Evolutionary conservation across 2,329 filamentous ascomycete species (phyloP).

Genomic region (Ophiostoma himal-ulmi): DNA sequence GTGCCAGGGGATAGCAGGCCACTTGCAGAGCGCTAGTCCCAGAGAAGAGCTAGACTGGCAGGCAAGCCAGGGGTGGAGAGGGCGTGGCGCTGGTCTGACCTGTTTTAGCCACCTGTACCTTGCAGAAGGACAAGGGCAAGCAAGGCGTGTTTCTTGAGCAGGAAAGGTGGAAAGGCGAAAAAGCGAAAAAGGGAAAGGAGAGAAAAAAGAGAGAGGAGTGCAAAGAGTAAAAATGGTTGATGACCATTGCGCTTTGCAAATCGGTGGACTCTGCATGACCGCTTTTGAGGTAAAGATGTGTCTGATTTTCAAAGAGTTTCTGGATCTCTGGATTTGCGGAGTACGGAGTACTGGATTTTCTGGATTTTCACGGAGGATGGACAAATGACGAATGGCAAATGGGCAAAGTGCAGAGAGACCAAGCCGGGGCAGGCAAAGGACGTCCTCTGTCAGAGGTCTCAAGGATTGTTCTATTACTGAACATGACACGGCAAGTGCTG

Average conservation of each 20-base stretch:
- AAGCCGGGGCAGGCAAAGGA: background rate
- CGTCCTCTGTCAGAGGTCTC: background rate
- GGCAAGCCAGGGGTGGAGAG: constrained; percentile 16
- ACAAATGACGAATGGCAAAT: background rate
- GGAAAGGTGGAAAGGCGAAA: background rate
- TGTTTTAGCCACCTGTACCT: constrained; percentile 25
- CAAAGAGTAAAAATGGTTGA: constrained; percentile 3
- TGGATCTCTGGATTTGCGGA: background rate
- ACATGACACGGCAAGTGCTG: background rate
- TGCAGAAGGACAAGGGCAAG: constrained; percentile 17
- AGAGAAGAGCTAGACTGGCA: constrained; percentile 14
- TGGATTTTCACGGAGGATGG: constrained; percentile 2
- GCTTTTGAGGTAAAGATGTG: background rate
- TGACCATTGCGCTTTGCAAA: constrained; percentile 17
- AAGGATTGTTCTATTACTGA: background rate
- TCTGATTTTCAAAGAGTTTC: background rate
- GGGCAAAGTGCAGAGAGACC: background rate
- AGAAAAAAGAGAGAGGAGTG: background rate
- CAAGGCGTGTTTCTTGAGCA: background rate
- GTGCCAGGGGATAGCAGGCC: constrained; percentile 22
- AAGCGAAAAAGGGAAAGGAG: background rate
- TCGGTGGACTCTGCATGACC: constrained; percentile 14
- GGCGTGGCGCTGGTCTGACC: constrained; percentile 19
- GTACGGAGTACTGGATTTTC: background rate
- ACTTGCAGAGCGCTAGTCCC: constrained; percentile 19